Base-by-base conservation (phyloP, 306 rosid genomes). In the Vigna nakashimae region DNA sequence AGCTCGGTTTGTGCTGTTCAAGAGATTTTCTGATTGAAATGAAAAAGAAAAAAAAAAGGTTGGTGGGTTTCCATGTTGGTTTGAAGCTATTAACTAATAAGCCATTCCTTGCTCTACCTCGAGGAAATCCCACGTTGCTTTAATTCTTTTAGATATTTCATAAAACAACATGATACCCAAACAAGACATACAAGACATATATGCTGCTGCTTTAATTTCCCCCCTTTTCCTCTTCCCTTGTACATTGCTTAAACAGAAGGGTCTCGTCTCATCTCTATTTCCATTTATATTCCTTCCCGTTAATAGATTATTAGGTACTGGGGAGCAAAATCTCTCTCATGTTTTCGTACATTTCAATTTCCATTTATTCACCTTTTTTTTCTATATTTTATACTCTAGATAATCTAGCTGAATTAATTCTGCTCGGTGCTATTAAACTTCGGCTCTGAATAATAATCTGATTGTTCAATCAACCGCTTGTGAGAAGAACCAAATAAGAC, bases 31-130 rank as follows among this genome's bases (percentile, higher is more conserved):
- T 74, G 79, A 57, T 57, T 50, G 55, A 60, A 18, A 57, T 65
- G 58, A 26, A 66, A 73, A 73, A 66, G 18, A 62, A n/a, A 14
- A 30, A 4, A 43, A 28, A 66, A 38, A 7, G 59, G 58, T 26
- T 32, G 71, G 73, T 56, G 49, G 77, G 80, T 74, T 65, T 73
- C 22, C 28, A 72, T 51, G 66, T 51, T 82, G 78, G 80, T 76
- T 80, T 83, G 74, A 71, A 53, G 72, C 48, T 56, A 73, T 48
- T 73, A 73, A 83, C 53, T 49, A 76, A 40, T 77, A 73, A 80
- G 79, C 87, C 85, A 83, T 86, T 86, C 89, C 83, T 86, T 86
- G 83, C 89, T 80, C 87, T 69, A 40, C 73, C 22, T 68, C 64
- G 83, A 77, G 89, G 89, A 49, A 83, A 86, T 76, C 81, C 26